Percentiles rank a stretch among this genome's conserved stretches.
Conservation (phyloP, 2,329 filamentous ascomycete genomes). For the Aureobasidium vineae region DNA sequence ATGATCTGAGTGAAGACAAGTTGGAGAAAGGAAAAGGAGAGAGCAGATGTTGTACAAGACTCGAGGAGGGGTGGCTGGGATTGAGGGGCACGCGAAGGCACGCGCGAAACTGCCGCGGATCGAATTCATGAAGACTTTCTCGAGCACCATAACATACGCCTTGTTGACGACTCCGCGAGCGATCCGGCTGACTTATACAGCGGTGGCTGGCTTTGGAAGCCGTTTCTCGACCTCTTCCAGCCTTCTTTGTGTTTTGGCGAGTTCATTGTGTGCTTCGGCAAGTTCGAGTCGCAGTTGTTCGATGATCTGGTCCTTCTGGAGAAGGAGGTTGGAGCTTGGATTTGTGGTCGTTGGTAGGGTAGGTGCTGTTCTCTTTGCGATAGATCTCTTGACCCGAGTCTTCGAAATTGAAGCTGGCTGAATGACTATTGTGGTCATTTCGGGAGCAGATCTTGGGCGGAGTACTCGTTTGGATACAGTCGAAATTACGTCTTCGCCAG, state of each 20-base stretch:
- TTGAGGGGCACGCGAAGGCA: neutral
- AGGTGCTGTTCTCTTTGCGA: neutral
- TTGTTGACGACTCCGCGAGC: neutral
- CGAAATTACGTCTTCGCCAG: neutral
- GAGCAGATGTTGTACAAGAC: neutral
- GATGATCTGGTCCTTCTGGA: slow-evolving; percentile 96
- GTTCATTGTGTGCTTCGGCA: slow-evolving; percentile 91
- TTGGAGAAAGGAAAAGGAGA: no score
- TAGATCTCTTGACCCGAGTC: neutral
- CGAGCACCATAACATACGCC: no score
- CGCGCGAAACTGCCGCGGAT: neutral
- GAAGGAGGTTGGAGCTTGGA: slow-evolving; percentile 78
- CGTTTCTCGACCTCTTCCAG: slow-evolving; percentile 84
- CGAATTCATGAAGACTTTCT: neutral
- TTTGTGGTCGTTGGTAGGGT: slow-evolving; percentile 23
- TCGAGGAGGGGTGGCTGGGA: neutral
- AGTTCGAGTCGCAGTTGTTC: slow-evolving; percentile 88
- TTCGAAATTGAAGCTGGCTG: neutral
- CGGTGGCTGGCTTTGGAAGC: slow-evolving; percentile 44
- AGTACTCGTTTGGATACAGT: neutral
- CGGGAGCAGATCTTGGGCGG: neutral
- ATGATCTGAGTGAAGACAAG: neutral
- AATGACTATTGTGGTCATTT: neutral
- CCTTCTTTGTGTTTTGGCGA: slow-evolving; percentile 88
- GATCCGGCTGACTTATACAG: neutral